A percentile compares a stretch with the other conserved stretches of the same genome.
phyloP scores from a whole-genome alignment of 164 flowering plant species.

The Saururus chinensis region DNA sequence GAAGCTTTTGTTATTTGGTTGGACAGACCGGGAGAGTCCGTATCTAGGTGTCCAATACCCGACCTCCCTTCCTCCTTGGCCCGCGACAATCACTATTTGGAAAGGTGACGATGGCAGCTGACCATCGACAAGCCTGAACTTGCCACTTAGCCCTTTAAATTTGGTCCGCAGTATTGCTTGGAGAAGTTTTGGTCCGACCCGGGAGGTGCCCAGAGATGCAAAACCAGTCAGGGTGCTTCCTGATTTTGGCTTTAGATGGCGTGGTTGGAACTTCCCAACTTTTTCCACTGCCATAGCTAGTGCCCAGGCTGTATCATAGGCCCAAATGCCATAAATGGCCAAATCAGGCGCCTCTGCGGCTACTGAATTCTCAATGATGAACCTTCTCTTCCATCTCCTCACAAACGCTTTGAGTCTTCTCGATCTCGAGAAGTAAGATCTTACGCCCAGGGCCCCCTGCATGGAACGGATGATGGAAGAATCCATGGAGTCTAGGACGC shows the following conservation, averaged over 20 bases:
- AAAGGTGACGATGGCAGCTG: constrained; percentile 5
- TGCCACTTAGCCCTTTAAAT: constrained; percentile 24
- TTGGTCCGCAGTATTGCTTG: constrained; percentile 8
- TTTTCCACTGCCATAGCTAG: constrained; percentile 13
- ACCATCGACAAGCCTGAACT: constrained; percentile 12
- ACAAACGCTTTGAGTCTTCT: constrained; percentile 7
- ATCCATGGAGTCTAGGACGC: constrained; percentile 9
- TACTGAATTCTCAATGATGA: neutral
- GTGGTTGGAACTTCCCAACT: neutral
- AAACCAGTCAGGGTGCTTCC: constrained; percentile 13
- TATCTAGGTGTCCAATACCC: constrained; percentile 13
- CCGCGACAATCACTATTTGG: constrained; percentile 15
- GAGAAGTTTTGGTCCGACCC: constrained; percentile 15
- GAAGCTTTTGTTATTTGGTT: neutral
- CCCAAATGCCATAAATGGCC: constrained; percentile 19
- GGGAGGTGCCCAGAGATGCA: constrained; percentile 10
- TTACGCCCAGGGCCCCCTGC: constrained; percentile 22
- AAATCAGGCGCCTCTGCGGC: too few species aligned
- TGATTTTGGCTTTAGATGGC: too few species aligned
- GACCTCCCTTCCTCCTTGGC: constrained; percentile 10
- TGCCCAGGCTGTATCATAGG: constrained; percentile 16
- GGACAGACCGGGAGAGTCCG: constrained; percentile 6
- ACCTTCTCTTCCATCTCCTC: constrained; percentile 8
- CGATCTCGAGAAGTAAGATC: constrained; percentile 7
- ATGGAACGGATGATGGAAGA: constrained; percentile 12